Conservation (phyloP, 2,329 filamentous ascomycete genomes). For the Hymenoscyphus linearis region DNA sequence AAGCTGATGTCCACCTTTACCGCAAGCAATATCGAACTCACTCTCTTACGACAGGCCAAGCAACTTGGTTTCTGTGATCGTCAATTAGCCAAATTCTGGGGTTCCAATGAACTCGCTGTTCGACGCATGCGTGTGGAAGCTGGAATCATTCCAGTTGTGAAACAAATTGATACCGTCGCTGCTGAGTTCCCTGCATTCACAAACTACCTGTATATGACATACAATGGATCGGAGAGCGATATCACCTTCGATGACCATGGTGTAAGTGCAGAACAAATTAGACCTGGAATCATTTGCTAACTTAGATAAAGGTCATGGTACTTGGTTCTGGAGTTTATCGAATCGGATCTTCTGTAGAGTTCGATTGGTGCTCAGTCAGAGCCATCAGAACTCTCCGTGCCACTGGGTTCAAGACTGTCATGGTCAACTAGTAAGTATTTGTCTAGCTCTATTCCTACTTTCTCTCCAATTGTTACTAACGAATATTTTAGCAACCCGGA, state of each 20-base stretch:
- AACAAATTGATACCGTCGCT: slow-evolving; percentile 98
- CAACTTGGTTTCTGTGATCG: slow-evolving; percentile 90
- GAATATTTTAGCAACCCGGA: slow-evolving; percentile 41
- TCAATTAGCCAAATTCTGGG: slow-evolving; percentile 90
- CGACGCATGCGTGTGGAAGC: slow-evolving; percentile 78
- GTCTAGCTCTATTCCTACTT: neutral
- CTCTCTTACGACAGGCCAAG: slow-evolving; percentile 78
- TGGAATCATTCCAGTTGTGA: slow-evolving; percentile 82
- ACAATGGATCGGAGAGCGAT: slow-evolving; percentile 86
- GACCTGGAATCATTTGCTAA: too few relatives aligned
- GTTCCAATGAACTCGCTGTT: slow-evolving; percentile 88
- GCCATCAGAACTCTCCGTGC: slow-evolving; percentile 86
- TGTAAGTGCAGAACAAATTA: slow-evolving; percentile 43
- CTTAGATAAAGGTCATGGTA: too few relatives aligned
- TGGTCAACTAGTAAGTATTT: slow-evolving; percentile 67
- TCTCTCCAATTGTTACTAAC: too few relatives aligned
- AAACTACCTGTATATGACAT: slow-evolving; percentile 95
- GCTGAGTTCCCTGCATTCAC: slow-evolving; percentile 93
- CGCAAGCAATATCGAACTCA: slow-evolving; percentile 58
- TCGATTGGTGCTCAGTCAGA: slow-evolving; percentile 97
- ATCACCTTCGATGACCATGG: slow-evolving; percentile 82
- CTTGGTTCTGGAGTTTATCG: slow-evolving; percentile 62
- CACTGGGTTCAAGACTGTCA: slow-evolving; percentile 85
- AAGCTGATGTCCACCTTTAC: slow-evolving; percentile 68
- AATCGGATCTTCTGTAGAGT: slow-evolving; percentile 96